Evolutionary conservation across 805 yeast species (phyloP), one percentile per base, ranked within the genome.

Genomic region (Peterozyma toletana): DNA sequence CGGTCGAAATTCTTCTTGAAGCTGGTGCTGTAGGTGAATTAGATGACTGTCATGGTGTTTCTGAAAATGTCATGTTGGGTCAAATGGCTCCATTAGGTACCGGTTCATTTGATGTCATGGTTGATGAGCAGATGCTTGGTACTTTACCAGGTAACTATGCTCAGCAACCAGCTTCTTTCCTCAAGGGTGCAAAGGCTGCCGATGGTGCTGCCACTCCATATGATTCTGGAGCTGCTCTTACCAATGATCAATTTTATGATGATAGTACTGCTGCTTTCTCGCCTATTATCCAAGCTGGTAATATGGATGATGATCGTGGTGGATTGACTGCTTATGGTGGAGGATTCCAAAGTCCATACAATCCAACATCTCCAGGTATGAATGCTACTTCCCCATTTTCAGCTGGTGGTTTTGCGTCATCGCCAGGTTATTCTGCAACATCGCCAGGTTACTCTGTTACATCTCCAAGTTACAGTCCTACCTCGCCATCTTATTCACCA

Each of bases 71-170:
- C 47, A 87, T 93, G 71, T 77, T 93, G 58, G 99, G 99, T 41
- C 99, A 93, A 73, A 78, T 93, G 75, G 98, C 99, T 17, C 98
- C 99, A 48, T 78, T 93, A 55, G 99, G 99, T 66, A 93, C 99
- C 2, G 99, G 99, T 60, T 84, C 96, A 1, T 93, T 93, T 59
- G 98, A 93, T 60, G 91, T 93, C 34, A 81, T 87, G 81, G 82
- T 93, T 48, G 96, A 93, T 63, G 98, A 93, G 55, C 80, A 80
- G 57, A 80, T 88, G 72, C 72, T 91, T 59, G 80, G 83, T 44
- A 61, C 74, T 39, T 69, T 84, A 36, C 80, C 86, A 30, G 67
- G 73, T n/a, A 77, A 75, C 37, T 62, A 48, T 55, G 67, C 53
- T 41, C 65, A 40, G 43, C 61, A 48, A 49, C 57, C 67, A 33